Evolutionary conservation across 1,139 yeast genomes (phyloP), one percentile per base, ranked within the genome.

Genomic region (Yarrowia galli): DNA sequence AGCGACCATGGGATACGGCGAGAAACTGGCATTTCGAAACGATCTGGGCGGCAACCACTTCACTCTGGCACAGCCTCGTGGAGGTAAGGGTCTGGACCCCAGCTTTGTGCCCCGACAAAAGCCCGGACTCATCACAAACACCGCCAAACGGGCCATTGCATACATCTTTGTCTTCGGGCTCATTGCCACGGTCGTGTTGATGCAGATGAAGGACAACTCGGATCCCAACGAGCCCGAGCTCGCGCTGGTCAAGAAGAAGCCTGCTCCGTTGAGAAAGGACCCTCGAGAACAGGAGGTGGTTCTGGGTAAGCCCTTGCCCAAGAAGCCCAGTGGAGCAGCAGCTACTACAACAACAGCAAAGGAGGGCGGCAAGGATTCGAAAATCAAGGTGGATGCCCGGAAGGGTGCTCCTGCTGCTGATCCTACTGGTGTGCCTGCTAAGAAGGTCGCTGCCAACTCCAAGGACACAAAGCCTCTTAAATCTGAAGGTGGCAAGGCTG

Each of bases 21-120:
- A 61, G 46, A 61, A 61, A 48, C 54, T 61, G 43, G 66, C 66
- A 13, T 61, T 61, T 48, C 54, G 66, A 46, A 61, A 61, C 66
- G 66, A 61, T 38, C 45, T 61, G 35, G 66, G 66, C 1, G 56
- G 56, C 43, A 61, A 61, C 56, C 66, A 61, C 38, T 36, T 61
- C 35, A 36, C 54, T 4, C 40, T 58, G 18, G 51, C 51, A 12
- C 25, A 18, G 18, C 51, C 49, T 1, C 45, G 66, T 2, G 22
- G 23, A 3, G 66, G 56, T 25, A 61, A 46, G 20, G 66, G 56
- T 35, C 56, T 61, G 18, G 56, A 61, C 38, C 66, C 66, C 20
- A 16, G 12, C 16, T 61, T 61, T 48, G 56, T 61, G 43, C 66
- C 66, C 25, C 66, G 66, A 3, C 64, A 58, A n/a, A 61, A 46